Evolutionary conservation across 768 basidiomycete species (phyloP).

Genomic region (Ramaria sp.): DNA sequence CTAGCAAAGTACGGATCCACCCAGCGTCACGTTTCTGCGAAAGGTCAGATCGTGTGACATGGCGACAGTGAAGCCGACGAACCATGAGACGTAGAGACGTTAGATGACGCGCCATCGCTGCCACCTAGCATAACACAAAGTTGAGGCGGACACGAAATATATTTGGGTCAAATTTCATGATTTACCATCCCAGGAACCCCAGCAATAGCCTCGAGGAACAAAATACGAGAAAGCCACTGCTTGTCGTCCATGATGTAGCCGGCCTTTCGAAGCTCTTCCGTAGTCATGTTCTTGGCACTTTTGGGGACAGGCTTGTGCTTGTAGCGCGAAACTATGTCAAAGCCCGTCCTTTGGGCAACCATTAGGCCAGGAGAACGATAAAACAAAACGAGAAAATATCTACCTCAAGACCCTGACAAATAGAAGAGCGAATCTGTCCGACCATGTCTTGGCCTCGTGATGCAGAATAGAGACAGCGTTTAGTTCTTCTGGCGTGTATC

Average conservation of each 20-base stretch:
- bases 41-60: slow-evolving; percentile 1
- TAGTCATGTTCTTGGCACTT: slow-evolving; percentile 42
- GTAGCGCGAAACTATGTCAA: slow-evolving; percentile 82
- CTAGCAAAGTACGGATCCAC: slow-evolving; percentile 89
- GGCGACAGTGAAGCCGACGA: slow-evolving; percentile 13
- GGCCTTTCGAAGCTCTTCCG: slow-evolving; percentile 61
- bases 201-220: slow-evolving; percentile 81
- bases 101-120: slow-evolving; percentile 78
- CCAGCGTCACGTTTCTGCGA: slow-evolving; percentile 39
- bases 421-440: slow-evolving; percentile 62
- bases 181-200: slow-evolving; percentile 87
- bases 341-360: slow-evolving; percentile 42
- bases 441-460: slow-evolving; percentile 45
- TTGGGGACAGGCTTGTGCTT: slow-evolving; percentile 59
- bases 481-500: slow-evolving; percentile 62
- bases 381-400: slow-evolving; percentile 5
- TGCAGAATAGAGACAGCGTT: slow-evolving; percentile 68
- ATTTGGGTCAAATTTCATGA: background rate
- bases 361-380: background rate
- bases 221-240: slow-evolving; percentile 63
- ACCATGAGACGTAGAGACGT: slow-evolving; percentile 84
- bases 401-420: slow-evolving; percentile 50
- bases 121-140: slow-evolving; percentile 25
- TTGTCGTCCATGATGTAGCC: slow-evolving; percentile 66
- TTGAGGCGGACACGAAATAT: background rate